phyloP scores from a whole-genome alignment of 192 early-diverging fungal genomes.

The Podila epigama region DNA sequence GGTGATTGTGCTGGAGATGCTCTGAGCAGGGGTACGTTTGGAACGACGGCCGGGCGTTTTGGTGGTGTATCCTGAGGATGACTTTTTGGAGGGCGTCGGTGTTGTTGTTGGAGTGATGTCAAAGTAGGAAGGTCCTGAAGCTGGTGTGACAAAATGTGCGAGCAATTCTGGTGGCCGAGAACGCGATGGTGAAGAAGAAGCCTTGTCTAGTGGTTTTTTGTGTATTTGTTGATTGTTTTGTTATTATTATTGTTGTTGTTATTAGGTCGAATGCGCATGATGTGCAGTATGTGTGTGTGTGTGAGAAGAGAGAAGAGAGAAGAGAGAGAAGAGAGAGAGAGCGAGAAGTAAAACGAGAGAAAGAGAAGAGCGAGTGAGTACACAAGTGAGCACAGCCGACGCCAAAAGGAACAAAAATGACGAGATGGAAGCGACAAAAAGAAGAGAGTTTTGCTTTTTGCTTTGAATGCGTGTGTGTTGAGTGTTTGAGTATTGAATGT shows the following conservation, averaged over 20 bases:
- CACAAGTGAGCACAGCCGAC: too few species aligned
- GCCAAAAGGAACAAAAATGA: too few species aligned
- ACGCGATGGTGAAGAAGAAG: not conserved
- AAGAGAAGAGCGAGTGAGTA: too few species aligned
- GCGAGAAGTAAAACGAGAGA: too few species aligned
- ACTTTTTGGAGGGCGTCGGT: slow-evolving; percentile 1
- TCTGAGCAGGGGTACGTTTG: slow-evolving; percentile 34
- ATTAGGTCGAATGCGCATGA: not conserved
- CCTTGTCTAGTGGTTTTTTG: not conserved
- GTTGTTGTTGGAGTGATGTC: slow-evolving; percentile 32
- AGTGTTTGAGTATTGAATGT: too few species aligned
- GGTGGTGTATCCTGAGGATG: slow-evolving; percentile 19
- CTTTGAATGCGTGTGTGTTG: too few species aligned
- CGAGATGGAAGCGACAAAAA: too few species aligned
- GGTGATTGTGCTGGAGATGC: slow-evolving; percentile 42
- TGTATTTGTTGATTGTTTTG: too few species aligned
- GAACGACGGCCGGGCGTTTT: slow-evolving; percentile 39
- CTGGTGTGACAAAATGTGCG: slow-evolving; percentile 18
- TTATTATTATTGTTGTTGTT: not conserved
- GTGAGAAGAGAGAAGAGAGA: not conserved
- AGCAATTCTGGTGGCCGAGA: not conserved
- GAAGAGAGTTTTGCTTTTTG: too few species aligned
- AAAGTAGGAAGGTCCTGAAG: slow-evolving; percentile 38
- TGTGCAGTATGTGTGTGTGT: slow-evolving; percentile 20
- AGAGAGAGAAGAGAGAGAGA: not conserved